These are phyloP conservation scores for Monascus purpureus DNA, from an alignment of 495 filamentous ascomycete genomes.

Conservation along the genomic window DNA sequence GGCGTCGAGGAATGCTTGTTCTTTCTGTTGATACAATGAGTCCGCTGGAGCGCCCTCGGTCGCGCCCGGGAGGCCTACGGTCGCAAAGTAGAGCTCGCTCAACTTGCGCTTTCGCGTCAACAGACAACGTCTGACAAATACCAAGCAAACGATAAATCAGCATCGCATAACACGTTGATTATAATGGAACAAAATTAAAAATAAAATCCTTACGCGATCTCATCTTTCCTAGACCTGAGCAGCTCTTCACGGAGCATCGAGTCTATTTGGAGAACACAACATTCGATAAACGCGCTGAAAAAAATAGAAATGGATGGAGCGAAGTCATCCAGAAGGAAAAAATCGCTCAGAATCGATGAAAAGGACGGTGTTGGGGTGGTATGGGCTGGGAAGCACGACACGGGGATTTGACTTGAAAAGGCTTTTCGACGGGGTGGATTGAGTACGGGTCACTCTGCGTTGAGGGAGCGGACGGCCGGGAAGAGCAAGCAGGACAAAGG, in stretches of 20 bases:
- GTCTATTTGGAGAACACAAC: constrained; percentile 39
- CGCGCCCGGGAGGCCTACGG: constrained; percentile 33
- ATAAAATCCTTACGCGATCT: constrained; percentile 38
- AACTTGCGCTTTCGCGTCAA: constrained; percentile 72
- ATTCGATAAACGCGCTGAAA: constrained; percentile 46
- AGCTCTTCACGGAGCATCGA: constrained; percentile 44
- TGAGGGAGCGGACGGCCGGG: constrained; percentile 8
- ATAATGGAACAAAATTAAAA: constrained; percentile 18
- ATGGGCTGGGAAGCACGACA: constrained; percentile 22
- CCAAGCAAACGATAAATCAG: constrained; percentile 17
- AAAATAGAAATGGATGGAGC: constrained; percentile 27
- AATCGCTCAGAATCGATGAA: constrained; percentile 42
- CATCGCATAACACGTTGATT: constrained; percentile 4
- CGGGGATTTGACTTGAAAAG: constrained; percentile 27
- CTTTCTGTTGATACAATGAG: constrained; percentile 34
- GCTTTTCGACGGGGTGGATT: constrained; percentile 11
- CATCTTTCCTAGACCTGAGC: constrained; percentile 44
- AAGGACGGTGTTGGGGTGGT: constrained; percentile 32
- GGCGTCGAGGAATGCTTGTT: constrained; percentile 52
- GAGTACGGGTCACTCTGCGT: constrained; percentile 7
- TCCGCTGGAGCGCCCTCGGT: constrained; percentile 41
- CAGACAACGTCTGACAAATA: constrained; percentile 52
- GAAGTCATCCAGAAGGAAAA: constrained; percentile 37
- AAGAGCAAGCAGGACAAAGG: constrained; percentile 3
- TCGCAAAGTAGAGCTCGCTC: constrained; percentile 57